Base-by-base conservation (phyloP, 371 early-diverging fungal species). In the Mortierella sp. region DNA sequence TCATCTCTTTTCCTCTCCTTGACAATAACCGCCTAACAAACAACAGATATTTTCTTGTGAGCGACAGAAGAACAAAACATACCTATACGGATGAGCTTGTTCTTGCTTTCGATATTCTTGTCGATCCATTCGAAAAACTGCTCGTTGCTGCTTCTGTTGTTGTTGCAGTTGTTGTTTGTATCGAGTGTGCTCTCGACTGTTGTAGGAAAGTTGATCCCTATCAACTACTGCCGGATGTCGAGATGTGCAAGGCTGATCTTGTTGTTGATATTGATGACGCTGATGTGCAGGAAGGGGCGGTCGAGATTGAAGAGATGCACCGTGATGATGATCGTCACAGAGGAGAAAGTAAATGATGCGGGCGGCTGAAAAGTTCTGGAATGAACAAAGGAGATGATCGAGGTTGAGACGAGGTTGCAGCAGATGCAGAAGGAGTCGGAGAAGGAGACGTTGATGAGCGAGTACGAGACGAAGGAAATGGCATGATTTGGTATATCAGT, bases 371-470 rank as follows among this genome's bases (percentile, higher is more conserved):
- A 10, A 78, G 51, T 38, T 78, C 68, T 60, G 78, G 78, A 24
- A 77, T 77, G 72, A 77, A 77, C 35, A 77, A 29, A 2, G 77
- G 77, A 3, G 77, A 76, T 11, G 71, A 35, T 16, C 3, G 58
- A 8, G 70, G 58, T 32, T 3, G 58, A 8, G 70, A 10, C 41
- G 27, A 44, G n/a, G 51, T 7, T 11, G 74, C 35, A 58, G 58
- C 43, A 29, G 41, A 65, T 51, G n/a, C 4, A 51, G 75, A 11
- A 48, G 49, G 3, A 35, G 54, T 3, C n/a, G 49, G 35, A 24
- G 12, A 6, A 32, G 18, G 49, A 41, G 60, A 24, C 41, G 44
- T 6, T 55, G 27, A 5, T 60, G 60, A 60, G 32, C 5, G 32
- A 10, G 60, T 32, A 32, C 32, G 41, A 24, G 49, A 63, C 48